Conservation (phyloP, 805 yeast species). For the Lachancea mirantina region DNA sequence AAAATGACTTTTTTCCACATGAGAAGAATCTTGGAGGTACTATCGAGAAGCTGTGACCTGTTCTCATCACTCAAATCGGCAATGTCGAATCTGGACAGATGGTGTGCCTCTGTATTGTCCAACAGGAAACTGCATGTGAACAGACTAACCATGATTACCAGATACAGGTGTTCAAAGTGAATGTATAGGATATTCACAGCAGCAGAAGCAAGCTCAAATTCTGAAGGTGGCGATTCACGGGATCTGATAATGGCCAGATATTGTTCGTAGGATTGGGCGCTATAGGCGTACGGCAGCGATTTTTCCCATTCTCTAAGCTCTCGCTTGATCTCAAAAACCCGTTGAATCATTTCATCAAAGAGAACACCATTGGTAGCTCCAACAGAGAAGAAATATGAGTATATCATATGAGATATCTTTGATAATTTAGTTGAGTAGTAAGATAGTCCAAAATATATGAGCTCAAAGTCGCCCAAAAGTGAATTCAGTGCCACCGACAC, state of each 20-base stretch:
- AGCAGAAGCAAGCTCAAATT: slow-evolving; percentile 15
- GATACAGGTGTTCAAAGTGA: slow-evolving; percentile 19
- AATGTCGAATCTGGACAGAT: slow-evolving; percentile 14
- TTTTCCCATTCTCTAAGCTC: slow-evolving; percentile 19
- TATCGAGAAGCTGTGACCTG: slow-evolving; percentile 3
- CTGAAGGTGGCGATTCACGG: no score
- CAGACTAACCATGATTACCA: slow-evolving; percentile 14
- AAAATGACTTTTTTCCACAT: slow-evolving; percentile 16
- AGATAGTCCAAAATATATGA: slow-evolving; percentile 16
- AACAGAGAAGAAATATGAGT: slow-evolving; percentile 16
- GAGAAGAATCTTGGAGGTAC: slow-evolving; percentile 15
- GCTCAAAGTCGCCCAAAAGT: slow-evolving; percentile 16
- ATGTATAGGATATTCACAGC: slow-evolving; percentile 19
- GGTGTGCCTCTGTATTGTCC: slow-evolving; percentile 17
- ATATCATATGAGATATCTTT: slow-evolving; percentile 14
- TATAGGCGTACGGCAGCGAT: slow-evolving; percentile 19
- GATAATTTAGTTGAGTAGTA: slow-evolving; percentile 16
- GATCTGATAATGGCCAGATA: no score
- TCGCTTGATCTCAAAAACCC: slow-evolving; percentile 12
- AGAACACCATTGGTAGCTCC: slow-evolving; percentile 13
- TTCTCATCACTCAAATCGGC: slow-evolving; percentile 12
- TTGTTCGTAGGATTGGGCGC: slow-evolving; percentile 17
- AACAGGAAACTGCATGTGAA: slow-evolving; percentile 18
- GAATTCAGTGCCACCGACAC: slow-evolving; percentile 14
- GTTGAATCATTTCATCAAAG: slow-evolving; percentile 21